Conservation (phyloP, 2,329 filamentous ascomycete species). For the Parastagonospora nodorum region DNA sequence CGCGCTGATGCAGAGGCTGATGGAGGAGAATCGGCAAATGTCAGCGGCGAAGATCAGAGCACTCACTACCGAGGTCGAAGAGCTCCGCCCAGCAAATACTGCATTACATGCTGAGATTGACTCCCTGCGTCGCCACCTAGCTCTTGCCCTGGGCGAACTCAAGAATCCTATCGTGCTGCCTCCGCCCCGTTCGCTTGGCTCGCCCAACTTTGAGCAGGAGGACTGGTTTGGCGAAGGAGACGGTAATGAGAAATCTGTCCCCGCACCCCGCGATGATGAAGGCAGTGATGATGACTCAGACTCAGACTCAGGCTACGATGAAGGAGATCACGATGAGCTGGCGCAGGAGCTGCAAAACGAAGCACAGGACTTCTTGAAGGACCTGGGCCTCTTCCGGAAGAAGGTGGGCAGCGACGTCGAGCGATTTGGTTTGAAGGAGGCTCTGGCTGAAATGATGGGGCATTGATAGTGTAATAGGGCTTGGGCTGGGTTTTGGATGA, state of each 20-base stretch:
- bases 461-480: conserved; percentile 8
- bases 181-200: conserved; percentile 32
- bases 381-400: conserved; percentile 77
- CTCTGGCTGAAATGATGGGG: conserved; percentile 25
- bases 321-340: conserved; percentile 61
- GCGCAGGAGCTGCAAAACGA: conserved; percentile 75
- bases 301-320: conserved; percentile 61
- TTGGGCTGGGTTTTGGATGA: background rate
- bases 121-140: conserved; percentile 82
- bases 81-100: conserved; percentile 55
- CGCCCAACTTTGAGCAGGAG: conserved; percentile 40
- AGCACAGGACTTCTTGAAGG: conserved; percentile 81
- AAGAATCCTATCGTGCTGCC: conserved; percentile 84
- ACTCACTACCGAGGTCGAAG: conserved; percentile 61
- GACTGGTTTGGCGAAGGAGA: conserved; percentile 35
- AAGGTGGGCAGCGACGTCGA: conserved; percentile 84
- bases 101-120: conserved; percentile 76
- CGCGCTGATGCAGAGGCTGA: conserved; percentile 85
- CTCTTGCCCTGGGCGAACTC: conserved; percentile 80
- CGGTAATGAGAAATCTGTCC: conserved; percentile 28
- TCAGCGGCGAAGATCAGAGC: conserved; percentile 93
- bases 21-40: conserved; percentile 91
- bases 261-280: conserved; percentile 40
- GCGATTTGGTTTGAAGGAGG: conserved; percentile 56
- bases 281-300: conserved; percentile 46